Evolutionary conservation across 768 basidiomycete species (phyloP).

Genomic region (Boletus pseudo-olivaceus): DNA sequence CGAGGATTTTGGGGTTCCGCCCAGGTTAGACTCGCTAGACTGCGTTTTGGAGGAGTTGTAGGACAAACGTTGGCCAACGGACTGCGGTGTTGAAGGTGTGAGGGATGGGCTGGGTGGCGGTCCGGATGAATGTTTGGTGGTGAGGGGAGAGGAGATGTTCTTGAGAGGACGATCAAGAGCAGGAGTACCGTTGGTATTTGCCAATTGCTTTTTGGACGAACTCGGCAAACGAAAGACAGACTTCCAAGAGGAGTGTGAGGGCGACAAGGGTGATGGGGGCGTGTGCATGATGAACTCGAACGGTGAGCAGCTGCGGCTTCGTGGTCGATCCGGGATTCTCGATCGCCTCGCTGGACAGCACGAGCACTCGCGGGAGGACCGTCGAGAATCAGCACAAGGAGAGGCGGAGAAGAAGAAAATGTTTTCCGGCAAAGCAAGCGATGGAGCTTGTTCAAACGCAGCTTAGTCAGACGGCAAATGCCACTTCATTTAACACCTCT

Average conservation of each 20-base stretch:
- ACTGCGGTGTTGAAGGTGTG: slow-evolving; percentile 52
- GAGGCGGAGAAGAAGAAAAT: slow-evolving; percentile 17
- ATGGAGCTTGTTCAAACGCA: not conserved
- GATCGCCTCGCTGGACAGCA: slow-evolving; percentile 11
- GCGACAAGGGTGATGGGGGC: slow-evolving; percentile 20
- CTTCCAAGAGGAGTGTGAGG: slow-evolving; percentile 52
- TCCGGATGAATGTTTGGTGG: slow-evolving; percentile 16
- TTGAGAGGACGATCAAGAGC: slow-evolving; percentile 46
- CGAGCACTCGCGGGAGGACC: slow-evolving; percentile 10
- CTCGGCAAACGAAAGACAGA: slow-evolving; percentile 69
- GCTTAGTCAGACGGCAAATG: slow-evolving; percentile 33
- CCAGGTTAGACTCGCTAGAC: slow-evolving; percentile 65
- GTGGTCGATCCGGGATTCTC: slow-evolving; percentile 25
- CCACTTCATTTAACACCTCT: too few relatives aligned
- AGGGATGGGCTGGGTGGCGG: slow-evolving; percentile 47
- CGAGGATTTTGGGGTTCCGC: slow-evolving; percentile 28
- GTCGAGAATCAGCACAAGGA: slow-evolving; percentile 2
- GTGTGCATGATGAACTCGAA: slow-evolving; percentile 23
- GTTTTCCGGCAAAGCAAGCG: slow-evolving; percentile 15
- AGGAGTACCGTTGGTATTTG: slow-evolving; percentile 36
- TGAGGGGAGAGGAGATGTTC: slow-evolving; percentile 26
- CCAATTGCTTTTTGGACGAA: slow-evolving; percentile 56
- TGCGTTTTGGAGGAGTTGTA: slow-evolving; percentile 76
- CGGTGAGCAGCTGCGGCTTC: slow-evolving; percentile 6
- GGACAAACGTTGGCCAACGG: slow-evolving; percentile 62